phyloP scores from a whole-genome alignment of 768 basidiomycete species.

The Mycena galericulata region DNA sequence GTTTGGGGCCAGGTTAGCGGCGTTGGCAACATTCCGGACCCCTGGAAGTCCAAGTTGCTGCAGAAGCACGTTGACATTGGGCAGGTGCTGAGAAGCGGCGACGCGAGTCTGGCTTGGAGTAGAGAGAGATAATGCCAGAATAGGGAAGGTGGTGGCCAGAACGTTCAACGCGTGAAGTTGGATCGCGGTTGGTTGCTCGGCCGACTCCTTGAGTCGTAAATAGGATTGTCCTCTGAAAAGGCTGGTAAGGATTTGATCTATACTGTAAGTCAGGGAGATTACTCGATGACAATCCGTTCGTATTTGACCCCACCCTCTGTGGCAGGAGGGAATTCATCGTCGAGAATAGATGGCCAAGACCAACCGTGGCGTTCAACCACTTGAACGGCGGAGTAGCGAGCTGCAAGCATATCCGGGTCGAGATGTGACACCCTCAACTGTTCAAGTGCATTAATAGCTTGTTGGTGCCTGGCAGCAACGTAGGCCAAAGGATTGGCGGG shows the following conservation, averaged over 20 bases:
- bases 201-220: slow-evolving; percentile 61
- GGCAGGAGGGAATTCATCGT: slow-evolving; percentile 57
- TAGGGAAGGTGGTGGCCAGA: slow-evolving; percentile 67
- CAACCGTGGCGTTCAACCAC: slow-evolving; percentile 56
- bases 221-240: slow-evolving; percentile 65
- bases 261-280: slow-evolving; percentile 37
- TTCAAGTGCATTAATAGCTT: slow-evolving; percentile 50
- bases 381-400: slow-evolving; percentile 45
- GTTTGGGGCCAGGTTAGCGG: slow-evolving; percentile 47
- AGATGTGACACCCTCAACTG: slow-evolving; percentile 23
- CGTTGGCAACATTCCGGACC: slow-evolving; percentile 53
- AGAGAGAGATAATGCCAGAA: slow-evolving; percentile 52
- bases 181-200: slow-evolving; percentile 62
- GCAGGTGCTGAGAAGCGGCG: slow-evolving; percentile 47
- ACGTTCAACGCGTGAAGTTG: slow-evolving; percentile 76
- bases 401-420: slow-evolving; percentile 25
- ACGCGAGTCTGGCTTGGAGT: slow-evolving; percentile 37
- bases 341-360: slow-evolving; percentile 63
- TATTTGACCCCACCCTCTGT: slow-evolving; percentile 57
- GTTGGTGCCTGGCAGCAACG: slow-evolving; percentile 56
- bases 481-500: slow-evolving; percentile 48
- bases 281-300: slow-evolving; percentile 54
- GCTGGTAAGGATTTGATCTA: slow-evolving; percentile 4
- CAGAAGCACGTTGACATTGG: slow-evolving; percentile 67
- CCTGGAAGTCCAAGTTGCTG: slow-evolving; percentile 74